Evolutionary conservation across 495 filamentous ascomycete genomes (phyloP).

Genomic region (Saxophila tyrrhenica): DNA sequence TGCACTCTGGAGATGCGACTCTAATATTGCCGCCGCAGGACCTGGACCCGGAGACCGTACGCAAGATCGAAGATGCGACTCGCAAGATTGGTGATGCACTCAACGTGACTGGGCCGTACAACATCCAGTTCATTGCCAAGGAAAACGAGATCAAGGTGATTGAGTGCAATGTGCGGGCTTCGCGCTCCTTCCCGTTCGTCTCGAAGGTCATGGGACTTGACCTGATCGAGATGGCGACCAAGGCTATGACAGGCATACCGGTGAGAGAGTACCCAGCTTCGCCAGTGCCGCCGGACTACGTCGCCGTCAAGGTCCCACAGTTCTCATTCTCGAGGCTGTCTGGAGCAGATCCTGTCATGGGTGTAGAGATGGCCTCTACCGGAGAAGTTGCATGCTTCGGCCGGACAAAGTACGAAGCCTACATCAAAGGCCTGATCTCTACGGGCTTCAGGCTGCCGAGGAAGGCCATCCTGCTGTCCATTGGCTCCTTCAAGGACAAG

Average conservation of each 20-base stretch:
- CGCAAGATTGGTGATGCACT: conserved; percentile 89
- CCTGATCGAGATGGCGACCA: conserved; percentile 96
- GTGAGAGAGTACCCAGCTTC: conserved; percentile 71
- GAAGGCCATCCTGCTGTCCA: conserved; percentile 87
- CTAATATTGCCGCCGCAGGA: conserved; percentile 92
- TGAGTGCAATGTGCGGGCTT: conserved; percentile 95
- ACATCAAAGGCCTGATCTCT: conserved; percentile 87
- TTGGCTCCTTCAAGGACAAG: conserved; percentile 96
- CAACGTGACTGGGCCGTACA: conserved; percentile 93
- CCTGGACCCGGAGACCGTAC: conserved; percentile 75
- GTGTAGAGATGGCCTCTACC: conserved; percentile 98
- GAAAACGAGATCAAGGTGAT: conserved; percentile 99
- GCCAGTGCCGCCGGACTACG: conserved; percentile 65
- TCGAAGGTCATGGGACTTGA: conserved; percentile 99
- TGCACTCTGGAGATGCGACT: conserved; percentile 93
- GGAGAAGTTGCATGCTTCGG: conserved; percentile 97
- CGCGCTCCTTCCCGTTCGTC: conserved; percentile 93
- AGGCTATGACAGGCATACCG: conserved; percentile 82
- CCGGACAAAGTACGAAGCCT: conserved; percentile 90
- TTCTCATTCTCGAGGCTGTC: conserved; percentile 97
- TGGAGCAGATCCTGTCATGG: conserved; percentile 89
- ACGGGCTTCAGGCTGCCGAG: conserved; percentile 96
- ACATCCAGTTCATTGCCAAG: conserved; percentile 99
- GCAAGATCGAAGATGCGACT: conserved; percentile 87
- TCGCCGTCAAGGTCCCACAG: conserved; percentile 95